Evolutionary conservation across 345 rosid genomes (phyloP), one percentile per base, ranked within the genome.

Genomic region (Eutrema heterophyllum): DNA sequence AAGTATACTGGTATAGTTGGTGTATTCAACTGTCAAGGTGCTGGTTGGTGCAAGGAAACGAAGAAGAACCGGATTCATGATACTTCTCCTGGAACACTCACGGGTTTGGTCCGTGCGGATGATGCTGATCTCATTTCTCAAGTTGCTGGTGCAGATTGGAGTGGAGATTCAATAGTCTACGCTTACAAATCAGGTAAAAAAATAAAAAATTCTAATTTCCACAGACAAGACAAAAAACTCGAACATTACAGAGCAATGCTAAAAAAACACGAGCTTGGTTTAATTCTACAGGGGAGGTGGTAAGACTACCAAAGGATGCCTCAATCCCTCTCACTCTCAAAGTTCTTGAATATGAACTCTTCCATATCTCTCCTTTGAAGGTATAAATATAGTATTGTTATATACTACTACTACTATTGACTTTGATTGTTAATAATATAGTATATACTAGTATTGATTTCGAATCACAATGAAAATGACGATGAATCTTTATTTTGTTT

Each of bases 21-120:
- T 55, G 91, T 89, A 6, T 95, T 90, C 83, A 92, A 95, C 83
- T 95, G 99, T 79, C 99, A 95, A 83, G 99, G 99, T 54, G 97
- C 99, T 71, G 98, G 96, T 68, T 95, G 99, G 99, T 88, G 98
- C 88, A 90, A 84, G 83, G 60, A 83, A 5, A 68, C 71, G 4
- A 95, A 92, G 91, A 92, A 84, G 81, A 90, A 92, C 49, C 84
- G 84, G 46, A 87, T 95, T 71, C 99, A 95, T 75, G 89, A 95
- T 70, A 68, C 83, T 67, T 81, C 95, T 55, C 99, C 99, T 18
- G 92, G 96, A 18, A 89, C 96, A 41, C 96, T 91, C 63, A 81
- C 96, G 0, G 77, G 83, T 52, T 83, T 86, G 0, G 83, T 91
- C 58, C n/a, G 88, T 52, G 84, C 92, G 27, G 76, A 85, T 2